Evolutionary conservation across 75 land plant species (phyloP), one percentile per base, ranked within the genome.

Genomic region (Pinus tabuliformis): DNA sequence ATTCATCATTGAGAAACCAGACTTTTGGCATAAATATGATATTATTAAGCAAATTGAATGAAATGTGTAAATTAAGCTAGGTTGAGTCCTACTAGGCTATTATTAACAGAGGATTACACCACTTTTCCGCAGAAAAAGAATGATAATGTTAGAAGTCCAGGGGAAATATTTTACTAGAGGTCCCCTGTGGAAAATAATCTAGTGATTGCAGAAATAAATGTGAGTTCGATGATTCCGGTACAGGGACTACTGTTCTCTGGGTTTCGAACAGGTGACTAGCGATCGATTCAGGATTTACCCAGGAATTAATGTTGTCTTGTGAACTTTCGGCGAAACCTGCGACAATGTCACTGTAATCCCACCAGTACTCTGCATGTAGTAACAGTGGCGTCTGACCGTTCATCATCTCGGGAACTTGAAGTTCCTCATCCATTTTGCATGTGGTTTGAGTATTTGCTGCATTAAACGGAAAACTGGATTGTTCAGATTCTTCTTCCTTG

Each of bases 131-230:
- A 9, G 54, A 9, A 49, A 49, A 49, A 49, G 42, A 49, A 49
- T 49, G 54, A 49, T 9, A 9, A 49, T 49, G 11, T 49, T 49
- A 49, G 54, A 49, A 49, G 2, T 49, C 54, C 54, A 49, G 12
- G 11, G 54, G 54, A 49, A 49, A 49, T 49, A 49, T 49, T 49
- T 49, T 49, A 49, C 2, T 49, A 2, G 54, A 49, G 54, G 11
- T 49, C 12, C 12, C 54, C 54, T 49, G 54, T 9, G 54, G 12
- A 49, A 49, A 49, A 49, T 9, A 49, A 49, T 49, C 54, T 49
- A 49, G 12, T 49, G 70, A 66, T 42, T 68, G 72, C 8, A 68
- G n/a, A 68, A 68, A 42, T 20, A 39, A 42, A 42, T 68, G 72
- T 17, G 24, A 20, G 72, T 68, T 68, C 39, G 33, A 64, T 16